Evolutionary conservation across 1,139 yeast species (phyloP), one percentile per base, ranked within the genome.

Genomic region (Yamadazyma sp.): DNA sequence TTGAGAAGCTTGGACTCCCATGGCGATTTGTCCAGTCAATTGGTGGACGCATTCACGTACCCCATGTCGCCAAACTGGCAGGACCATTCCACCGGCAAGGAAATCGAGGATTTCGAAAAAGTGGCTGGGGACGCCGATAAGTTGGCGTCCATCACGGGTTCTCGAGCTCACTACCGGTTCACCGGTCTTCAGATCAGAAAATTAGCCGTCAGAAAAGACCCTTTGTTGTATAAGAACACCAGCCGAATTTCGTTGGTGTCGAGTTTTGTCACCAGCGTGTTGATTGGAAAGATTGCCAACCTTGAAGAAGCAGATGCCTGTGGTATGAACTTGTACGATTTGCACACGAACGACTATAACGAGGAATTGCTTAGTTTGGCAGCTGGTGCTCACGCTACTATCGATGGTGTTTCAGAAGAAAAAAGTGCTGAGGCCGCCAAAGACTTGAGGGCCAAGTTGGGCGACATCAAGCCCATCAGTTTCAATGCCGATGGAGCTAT

Each of bases 171-270:
- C 59, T 86, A 83, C 54, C 70, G 97, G 44, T 89, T 89, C 56
- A 88, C 96, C 0, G 97, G 96, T 0, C 80, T 92, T 16, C 97
- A 89, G 62, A 87, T 89, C 37, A 68, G 92, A 48, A 86, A 86
- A 53, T 64, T 89, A 37, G 80, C 84, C 1, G 76, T 73, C 23
- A 62, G 76, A 29, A 65, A 53, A 8, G 54, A 72, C 38, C 78
- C 80, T 0, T 68, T 70, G n/a, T 60, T 66, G 13, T 88, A 85
- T 59, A 56, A 59, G 3, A 54, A 70, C 2, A 86, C 96, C 1
- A 56, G 59, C 18, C 64, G 85, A 39, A 85, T 89, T 34, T 77
- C 90, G 0, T 64, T 89, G 37, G 90, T 88, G 2, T 86, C 96
- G 1, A 81, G 86, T 40, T 89, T 89, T 54, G 65, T 88, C 27